Evolutionary conservation across 768 basidiomycete genomes (phyloP), one percentile per base, ranked within the genome.

Genomic region (Royoungia palumana): DNA sequence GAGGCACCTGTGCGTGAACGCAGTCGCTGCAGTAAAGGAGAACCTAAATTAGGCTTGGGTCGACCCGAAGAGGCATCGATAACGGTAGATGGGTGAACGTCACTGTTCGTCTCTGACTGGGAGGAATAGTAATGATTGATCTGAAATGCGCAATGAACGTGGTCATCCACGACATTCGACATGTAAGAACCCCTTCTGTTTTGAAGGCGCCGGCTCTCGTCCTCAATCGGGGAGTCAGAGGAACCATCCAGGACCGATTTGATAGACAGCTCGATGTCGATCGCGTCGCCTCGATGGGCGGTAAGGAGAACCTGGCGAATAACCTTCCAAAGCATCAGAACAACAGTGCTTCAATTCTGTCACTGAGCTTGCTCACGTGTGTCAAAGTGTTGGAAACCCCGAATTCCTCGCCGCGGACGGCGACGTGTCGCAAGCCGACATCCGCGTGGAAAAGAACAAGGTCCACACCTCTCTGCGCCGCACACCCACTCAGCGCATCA

Each of bases 391-490:
- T 94, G 34, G 82, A 82, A 51, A 95, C 72, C 9, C 85, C 92
- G 59, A 82, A 85, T 60, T 93, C 94, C 57, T 92, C 88, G 17
- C 90, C 92, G 57, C 74, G 80, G 13, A 95, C 92, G 48, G 81
- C 83, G 42, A 93, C 77, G 56, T 94, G 90, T 71, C 88, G 89
- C 75, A 96, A 76, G 19, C 85, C 86, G 19, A 87, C 83, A 64
- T 95, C 93, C 17, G 85, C 88, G 59, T 97, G 93, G 64, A 86
- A 94, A 12, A 96, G 71, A 16, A 95, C 91, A 54, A 97, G 72
- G 66, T 97, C 94, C 27, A 94, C 89, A n/a, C 85, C 88, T 41
- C 74, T 78, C 59, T 89, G 81, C 5, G 91, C 85, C 28, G 90
- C 90, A 35, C 82, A 75, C 12, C 92, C 94, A 61, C 90, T 85